Evolutionary conservation across 208 protist genomes (phyloP).

Genomic region (Leishmania martiniquensis): DNA sequence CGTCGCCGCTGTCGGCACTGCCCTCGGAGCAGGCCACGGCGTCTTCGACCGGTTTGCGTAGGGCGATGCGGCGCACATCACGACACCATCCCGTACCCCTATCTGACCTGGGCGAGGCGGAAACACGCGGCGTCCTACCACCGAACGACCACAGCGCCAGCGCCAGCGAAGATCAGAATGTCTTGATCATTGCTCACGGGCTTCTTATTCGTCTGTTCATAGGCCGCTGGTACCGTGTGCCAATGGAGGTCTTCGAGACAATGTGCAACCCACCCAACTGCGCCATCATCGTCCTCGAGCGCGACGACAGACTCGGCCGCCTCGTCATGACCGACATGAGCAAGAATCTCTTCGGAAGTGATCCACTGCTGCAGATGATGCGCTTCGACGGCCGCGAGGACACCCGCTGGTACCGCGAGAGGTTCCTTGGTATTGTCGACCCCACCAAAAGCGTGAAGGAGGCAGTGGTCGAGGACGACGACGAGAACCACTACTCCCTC

Average conservation of each 20-base stretch:
- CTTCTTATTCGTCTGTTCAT: conserved; percentile 89
- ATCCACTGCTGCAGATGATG: conserved; percentile 85
- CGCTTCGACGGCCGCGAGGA: conserved; percentile 76
- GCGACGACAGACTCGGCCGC: conserved; percentile 51
- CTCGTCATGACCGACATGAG: conserved; percentile 85
- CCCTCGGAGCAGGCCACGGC: neutral
- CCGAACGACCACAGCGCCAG: conserved; percentile 27
- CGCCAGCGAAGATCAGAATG: conserved; percentile 68
- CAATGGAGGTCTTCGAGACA: conserved; percentile 87
- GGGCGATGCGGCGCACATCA: neutral
- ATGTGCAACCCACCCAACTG: conserved; percentile 93
- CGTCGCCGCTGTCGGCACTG: neutral
- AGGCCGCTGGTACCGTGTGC: conserved; percentile 80
- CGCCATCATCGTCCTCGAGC: conserved; percentile 81
- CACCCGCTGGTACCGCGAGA: conserved; percentile 63
- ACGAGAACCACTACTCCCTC: conserved; percentile 62
- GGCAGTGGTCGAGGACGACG: conserved; percentile 45
- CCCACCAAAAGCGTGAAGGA: conserved; percentile 23
- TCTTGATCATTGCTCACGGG: conserved; percentile 89
- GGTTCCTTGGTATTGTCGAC: conserved; percentile 60
- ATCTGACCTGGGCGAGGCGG: conserved; percentile 22
- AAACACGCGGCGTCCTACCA: conserved; percentile 26
- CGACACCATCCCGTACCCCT: conserved; percentile 12
- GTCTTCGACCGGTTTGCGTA: neutral
- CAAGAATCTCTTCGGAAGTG: conserved; percentile 84